Evolutionary conservation across 805 yeast genomes (phyloP), one percentile per base, ranked within the genome.

Genomic region (Naumovozyma castellii): DNA sequence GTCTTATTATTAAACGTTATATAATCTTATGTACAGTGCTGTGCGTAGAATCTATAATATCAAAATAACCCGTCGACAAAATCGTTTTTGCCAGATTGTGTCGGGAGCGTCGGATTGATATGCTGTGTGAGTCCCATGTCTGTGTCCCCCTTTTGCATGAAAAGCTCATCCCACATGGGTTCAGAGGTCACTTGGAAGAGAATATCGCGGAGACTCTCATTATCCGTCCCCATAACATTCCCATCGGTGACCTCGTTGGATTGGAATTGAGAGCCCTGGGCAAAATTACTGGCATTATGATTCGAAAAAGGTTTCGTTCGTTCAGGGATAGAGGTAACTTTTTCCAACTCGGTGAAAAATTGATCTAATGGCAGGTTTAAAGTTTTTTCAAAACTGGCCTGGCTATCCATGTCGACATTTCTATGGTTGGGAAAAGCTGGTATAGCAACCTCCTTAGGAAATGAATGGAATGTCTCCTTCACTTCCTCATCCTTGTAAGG

Each of bases 101-200:
- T 6, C 10, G 27, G 10, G 9, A 22, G 9, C 10, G 27, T 6
- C 14, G 14, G 15, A 29, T 29, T 29, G 13, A 12, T 29, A 29
- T 6, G 15, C 5, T 29, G 32, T 5, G 14, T 29, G 13, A n/a
- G 5, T n/a, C 32, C 32, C 8, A 29, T 8, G 14, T 29, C 32
- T 9, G 8, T 29, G 5, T 22, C 16, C 15, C 35, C 35, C 3
- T 32, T 31, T 22, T 46, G 47, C 20, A 48, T 51, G 36, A 54
- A 50, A 29, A 51, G 47, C 33, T 55, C 60, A 34, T 77, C 84
- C 83, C 85, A 79, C 27, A 80, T 77, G 18, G 77, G 66, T 40
- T 79, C 85, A 2, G 75, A 70, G 3, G 82, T 78, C 35, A 78
- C 72, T 53, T 74, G 80, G 49, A 70, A 73, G 44, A 80, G 71